Evolutionary conservation across 2,329 filamentous ascomycete species (phyloP).

Genomic region (Byssothecium circinans): DNA sequence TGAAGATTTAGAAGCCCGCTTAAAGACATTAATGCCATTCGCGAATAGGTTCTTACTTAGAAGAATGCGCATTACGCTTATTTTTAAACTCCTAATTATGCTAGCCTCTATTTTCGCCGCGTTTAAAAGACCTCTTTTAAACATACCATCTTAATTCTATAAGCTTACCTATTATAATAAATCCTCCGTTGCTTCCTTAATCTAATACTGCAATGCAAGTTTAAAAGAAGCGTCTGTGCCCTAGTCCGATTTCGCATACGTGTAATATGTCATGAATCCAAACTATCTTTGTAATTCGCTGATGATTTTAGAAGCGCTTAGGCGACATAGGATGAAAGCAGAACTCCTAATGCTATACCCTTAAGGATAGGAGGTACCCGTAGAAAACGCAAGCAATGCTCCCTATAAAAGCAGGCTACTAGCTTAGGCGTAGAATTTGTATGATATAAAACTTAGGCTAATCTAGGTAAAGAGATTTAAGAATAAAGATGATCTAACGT

Average conservation of each 20-base stretch:
- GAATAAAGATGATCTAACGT: conserved; percentile 47
- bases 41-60: too few relatives aligned
- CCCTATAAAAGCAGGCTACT: conserved; percentile 42
- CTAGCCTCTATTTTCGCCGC: too few relatives aligned
- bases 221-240: neutral
- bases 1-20: too few relatives aligned
- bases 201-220: neutral
- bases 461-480: conserved; percentile 39
- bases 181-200: too few relatives aligned
- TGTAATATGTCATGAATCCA: conserved; percentile 37
- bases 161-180: too few relatives aligned
- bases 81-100: too few relatives aligned
- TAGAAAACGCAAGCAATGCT: neutral
- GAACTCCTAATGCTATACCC: conserved; percentile 12
- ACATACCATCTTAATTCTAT: too few relatives aligned
- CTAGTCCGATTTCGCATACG: conserved; percentile 36
- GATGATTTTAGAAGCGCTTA: conserved; percentile 44
- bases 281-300: conserved; percentile 39
- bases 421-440: conserved; percentile 47
- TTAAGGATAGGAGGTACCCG: conserved; percentile 11
- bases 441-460: conserved; percentile 49
- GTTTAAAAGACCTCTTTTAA: too few relatives aligned
- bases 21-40: too few relatives aligned
- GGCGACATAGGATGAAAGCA: conserved; percentile 33
- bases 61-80: too few relatives aligned